Evolutionary conservation across 1,284 basidiomycete genomes (phyloP), one percentile per base, ranked within the genome.

Genomic region (Ustanciosporium gigantosporum): DNA sequence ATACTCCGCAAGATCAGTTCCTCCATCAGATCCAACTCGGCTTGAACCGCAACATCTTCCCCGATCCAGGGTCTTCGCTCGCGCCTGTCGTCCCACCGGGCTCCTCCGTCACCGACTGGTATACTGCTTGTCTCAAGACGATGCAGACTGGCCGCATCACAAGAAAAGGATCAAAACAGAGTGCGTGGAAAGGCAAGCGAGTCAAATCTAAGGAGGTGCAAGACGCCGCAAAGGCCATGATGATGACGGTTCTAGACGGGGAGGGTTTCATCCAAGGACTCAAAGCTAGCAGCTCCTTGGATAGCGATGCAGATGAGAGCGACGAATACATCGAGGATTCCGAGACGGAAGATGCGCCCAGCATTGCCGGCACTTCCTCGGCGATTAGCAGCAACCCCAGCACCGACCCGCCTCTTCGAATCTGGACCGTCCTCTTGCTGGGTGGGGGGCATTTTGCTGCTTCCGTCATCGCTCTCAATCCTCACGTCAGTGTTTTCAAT

Each of bases 381-480:
- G 44, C 59, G 14, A 41, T 58, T 47, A 49, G 39, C 46, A 41
- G 51, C 17, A 46, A 46, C 22, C 50, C 46, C 13, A 49, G 36
- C n/a, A 22, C 42, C 14, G 61, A 72, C 15, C 70, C 68, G 5
- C 67, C 58, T 32, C 66, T 73, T 46, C 82, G 91, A 16, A 88
- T 85, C 51, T 94, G 93, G 88, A 90, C 91, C 0, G 79, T 97
- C 81, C 88, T 97, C 72, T 93, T 97, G 90, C 86, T 90, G 34
- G 94, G 94, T 1, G 93, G 95, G 5, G 94, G 94, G 13, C 93
- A 98, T 79, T 98, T 98, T 80, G 93, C 94, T 7, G 93, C 91
- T 14, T 88, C 91, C 45, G 83, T 97, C 22, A 87, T 91, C 77
- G 82, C 60, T 55, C 83, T 74, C 73, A 82, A 51, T 22, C 81